Conservation (phyloP, 176 grass and related monocot genomes). For the Puya raimondii region DNA sequence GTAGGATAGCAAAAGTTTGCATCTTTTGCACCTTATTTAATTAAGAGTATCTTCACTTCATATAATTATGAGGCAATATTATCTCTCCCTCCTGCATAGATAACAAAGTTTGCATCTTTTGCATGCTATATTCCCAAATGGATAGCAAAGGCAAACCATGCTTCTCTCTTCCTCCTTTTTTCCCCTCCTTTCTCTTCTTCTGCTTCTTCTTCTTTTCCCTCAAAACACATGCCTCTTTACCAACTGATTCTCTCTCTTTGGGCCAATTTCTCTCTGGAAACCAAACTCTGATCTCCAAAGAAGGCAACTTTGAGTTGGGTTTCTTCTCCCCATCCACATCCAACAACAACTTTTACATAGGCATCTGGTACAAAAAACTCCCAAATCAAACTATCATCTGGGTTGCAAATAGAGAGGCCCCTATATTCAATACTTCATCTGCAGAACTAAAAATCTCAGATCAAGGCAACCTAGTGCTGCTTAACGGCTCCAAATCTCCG, state of each 20-base stretch:
- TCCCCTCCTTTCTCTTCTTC: background rate
- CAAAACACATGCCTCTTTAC: background rate
- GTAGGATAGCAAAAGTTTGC: no score
- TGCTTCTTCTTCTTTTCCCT: conserved; percentile 7
- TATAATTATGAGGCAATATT: no score
- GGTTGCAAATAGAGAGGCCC: conserved; percentile 40
- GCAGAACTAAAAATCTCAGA: conserved; percentile 29
- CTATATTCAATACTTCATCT: conserved; percentile 20
- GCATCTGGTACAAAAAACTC: conserved; percentile 49
- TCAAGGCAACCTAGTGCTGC: conserved; percentile 30
- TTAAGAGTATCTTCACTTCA: no score
- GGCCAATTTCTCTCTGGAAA: conserved; percentile 13
- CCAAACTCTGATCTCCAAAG: conserved; percentile 20
- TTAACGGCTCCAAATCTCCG: conserved; percentile 3
- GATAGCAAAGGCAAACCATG: background rate
- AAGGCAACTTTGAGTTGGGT: conserved; percentile 18
- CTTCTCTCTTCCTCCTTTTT: background rate
- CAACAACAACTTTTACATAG: conserved; percentile 29
- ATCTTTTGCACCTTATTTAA: no score
- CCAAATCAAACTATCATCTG: conserved; percentile 20
- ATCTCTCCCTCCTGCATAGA: background rate
- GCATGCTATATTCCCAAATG: background rate
- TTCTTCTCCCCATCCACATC: conserved; percentile 33
- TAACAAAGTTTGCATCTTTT: background rate
- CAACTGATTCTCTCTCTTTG: conserved; percentile 17